phyloP scores from a whole-genome alignment of 2,329 filamentous ascomycete genomes.

The Corniculantispora saksenae region DNA sequence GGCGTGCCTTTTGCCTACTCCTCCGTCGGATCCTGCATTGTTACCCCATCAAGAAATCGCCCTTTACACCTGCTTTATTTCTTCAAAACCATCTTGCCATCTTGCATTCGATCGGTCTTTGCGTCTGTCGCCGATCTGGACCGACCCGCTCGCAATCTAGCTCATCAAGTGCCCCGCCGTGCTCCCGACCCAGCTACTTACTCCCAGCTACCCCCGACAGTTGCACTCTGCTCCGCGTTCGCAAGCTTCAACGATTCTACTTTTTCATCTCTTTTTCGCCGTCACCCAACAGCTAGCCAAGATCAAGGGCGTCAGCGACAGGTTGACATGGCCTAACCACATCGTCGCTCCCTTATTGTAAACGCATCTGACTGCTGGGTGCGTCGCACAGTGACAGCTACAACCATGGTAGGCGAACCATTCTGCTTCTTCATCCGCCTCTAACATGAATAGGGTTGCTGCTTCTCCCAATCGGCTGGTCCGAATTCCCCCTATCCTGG shows the following conservation, averaged over 20 bases:
- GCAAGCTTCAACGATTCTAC: background rate
- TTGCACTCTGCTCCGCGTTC: background rate
- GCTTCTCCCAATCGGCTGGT: constrained; percentile 54
- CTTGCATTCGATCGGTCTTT: background rate
- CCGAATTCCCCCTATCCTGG: constrained; percentile 57
- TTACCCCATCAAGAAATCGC: background rate
- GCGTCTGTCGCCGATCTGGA: background rate
- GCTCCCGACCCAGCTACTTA: background rate
- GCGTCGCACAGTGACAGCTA: background rate
- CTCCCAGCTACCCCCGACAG: background rate
- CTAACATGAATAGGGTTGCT: constrained; percentile 53
- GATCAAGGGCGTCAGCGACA: background rate
- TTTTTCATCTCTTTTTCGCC: background rate
- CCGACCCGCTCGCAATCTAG: constrained; percentile 10
- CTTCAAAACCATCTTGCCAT: background rate
- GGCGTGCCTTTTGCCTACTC: background rate
- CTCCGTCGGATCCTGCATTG: background rate
- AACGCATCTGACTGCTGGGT: background rate
- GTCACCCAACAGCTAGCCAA: background rate
- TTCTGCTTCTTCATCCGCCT: background rate
- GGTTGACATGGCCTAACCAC: background rate
- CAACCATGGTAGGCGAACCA: constrained; percentile 9
- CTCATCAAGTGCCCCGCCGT: constrained; percentile 3
- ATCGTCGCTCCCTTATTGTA: background rate
- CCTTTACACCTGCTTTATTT: too few relatives aligned